Conservation (phyloP, 352 stramenopile genomes). For the Pythium dissotocum region DNA sequence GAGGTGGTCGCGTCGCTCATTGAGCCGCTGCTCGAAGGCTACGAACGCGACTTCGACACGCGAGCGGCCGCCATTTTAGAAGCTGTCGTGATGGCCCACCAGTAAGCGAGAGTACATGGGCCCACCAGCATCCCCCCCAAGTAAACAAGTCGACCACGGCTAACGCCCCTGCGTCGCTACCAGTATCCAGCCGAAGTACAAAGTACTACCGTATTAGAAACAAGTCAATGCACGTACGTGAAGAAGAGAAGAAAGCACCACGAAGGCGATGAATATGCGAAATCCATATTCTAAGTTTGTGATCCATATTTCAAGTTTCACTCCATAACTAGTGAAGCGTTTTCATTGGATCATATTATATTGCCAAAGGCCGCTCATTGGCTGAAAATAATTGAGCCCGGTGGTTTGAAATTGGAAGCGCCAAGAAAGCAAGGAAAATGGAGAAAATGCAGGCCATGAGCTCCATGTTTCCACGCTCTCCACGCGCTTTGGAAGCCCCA, state of each 20-base stretch:
- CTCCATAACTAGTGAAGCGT: neutral
- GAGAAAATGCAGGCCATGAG: neutral
- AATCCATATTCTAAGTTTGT: neutral
- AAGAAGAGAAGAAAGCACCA: too few species aligned
- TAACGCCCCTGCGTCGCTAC: neutral
- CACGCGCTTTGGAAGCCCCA: too few species aligned
- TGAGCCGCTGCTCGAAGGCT: constrained; percentile 53
- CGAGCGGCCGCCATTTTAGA: constrained; percentile 56
- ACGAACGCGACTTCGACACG: constrained; percentile 57
- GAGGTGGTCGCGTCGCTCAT: constrained; percentile 53
- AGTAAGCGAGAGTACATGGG: neutral
- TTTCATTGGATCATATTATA: neutral
- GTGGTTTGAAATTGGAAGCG: neutral
- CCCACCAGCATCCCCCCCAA: neutral
- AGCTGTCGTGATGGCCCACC: constrained; percentile 27
- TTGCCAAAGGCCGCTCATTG: neutral
- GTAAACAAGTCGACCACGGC: neutral
- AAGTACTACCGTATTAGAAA: neutral
- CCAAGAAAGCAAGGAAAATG: neutral
- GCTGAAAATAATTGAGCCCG: neutral
- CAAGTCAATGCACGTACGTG: neutral
- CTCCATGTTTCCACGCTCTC: neutral
- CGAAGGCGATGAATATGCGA: neutral
- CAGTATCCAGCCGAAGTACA: neutral
- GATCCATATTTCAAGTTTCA: too few species aligned